Percentiles rank a stretch among this genome's conserved stretches.
Conservation (phyloP, 768 basidiomycete species). For the Suillus subluteus region DNA sequence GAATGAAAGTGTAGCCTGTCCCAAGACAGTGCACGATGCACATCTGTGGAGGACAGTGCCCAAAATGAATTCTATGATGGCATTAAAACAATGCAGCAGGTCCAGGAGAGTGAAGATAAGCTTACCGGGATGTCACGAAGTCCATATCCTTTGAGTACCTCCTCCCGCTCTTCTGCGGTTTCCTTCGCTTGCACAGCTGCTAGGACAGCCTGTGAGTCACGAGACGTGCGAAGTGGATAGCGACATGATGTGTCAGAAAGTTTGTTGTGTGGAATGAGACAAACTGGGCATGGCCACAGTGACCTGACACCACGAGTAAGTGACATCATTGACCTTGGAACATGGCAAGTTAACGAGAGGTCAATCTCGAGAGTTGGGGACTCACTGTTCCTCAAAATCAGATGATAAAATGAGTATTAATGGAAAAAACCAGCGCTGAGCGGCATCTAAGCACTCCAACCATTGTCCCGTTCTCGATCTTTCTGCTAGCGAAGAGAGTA, state of each 20-base stretch:
- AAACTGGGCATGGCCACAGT: not conserved
- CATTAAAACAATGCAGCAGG: not conserved
- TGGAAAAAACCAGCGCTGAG: not conserved
- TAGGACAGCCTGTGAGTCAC: not conserved
- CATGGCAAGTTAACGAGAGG: not conserved
- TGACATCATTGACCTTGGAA: not conserved
- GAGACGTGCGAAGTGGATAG: not conserved
- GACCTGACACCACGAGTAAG: not conserved
- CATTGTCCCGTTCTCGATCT: not conserved
- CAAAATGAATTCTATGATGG: slow-evolving; percentile 38
- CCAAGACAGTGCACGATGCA: slow-evolving; percentile 36
- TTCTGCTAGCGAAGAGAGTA: not conserved
- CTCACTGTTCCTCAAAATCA: not conserved
- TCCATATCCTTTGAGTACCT: not conserved
- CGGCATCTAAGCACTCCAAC: not conserved
- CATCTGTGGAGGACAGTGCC: slow-evolving; percentile 36
- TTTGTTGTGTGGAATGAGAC: not conserved
- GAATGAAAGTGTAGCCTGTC: slow-evolving; percentile 44
- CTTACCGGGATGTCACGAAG: not conserved
- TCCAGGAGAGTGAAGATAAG: not conserved
- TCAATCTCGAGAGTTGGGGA: not conserved
- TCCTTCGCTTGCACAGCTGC: not conserved
- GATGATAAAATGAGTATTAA: not conserved
- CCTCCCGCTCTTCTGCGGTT: not conserved
- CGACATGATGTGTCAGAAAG: not conserved